Evolutionary conservation across 2,329 filamentous ascomycete species (phyloP).

Genomic region (Venturia effusa): DNA sequence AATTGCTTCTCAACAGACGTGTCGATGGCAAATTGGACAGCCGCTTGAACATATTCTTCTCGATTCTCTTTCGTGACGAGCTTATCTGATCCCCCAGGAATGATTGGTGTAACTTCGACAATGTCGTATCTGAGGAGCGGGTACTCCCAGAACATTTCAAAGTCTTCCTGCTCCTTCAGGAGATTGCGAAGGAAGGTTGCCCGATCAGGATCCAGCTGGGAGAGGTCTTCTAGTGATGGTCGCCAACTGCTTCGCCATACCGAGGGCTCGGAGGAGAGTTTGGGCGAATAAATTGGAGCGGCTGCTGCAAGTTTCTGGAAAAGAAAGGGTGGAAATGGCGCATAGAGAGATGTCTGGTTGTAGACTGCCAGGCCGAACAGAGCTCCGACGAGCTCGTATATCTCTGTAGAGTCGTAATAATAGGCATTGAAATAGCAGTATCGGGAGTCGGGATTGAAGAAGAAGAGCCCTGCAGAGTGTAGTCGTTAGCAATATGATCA

Average conservation of each 20-base stretch:
- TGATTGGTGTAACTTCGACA: conserved; percentile 56
- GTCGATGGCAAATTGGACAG: conserved; percentile 71
- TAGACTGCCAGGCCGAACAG: conserved; percentile 85
- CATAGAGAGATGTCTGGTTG: conserved; percentile 85
- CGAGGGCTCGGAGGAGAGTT: conserved; percentile 7
- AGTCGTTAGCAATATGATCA: neutral
- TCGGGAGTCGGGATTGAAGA: conserved; percentile 73
- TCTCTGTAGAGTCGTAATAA: conserved; percentile 82
- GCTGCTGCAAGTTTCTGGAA: conserved; percentile 79
- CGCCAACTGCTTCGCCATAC: conserved; percentile 48
- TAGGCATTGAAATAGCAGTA: conserved; percentile 91
- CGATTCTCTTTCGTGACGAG: conserved; percentile 77
- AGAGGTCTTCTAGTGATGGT: conserved; percentile 62
- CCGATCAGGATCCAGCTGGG: conserved; percentile 67
- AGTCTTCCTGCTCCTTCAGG: conserved; percentile 60
- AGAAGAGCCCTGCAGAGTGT: conserved; percentile 63
- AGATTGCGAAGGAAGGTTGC: conserved; percentile 66
- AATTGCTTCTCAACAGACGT: conserved; percentile 70
- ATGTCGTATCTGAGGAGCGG: conserved; percentile 69
- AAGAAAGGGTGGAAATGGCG: conserved; percentile 77
- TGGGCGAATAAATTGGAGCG: conserved; percentile 15
- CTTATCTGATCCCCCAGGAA: conserved; percentile 58
- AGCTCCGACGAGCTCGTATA: conserved; percentile 83
- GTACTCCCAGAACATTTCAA: conserved; percentile 71
- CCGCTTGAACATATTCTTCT: conserved; percentile 76